Evolutionary conservation across 108 stramenopile genomes (phyloP).

Genomic region (Conticribra weissflogii): DNA sequence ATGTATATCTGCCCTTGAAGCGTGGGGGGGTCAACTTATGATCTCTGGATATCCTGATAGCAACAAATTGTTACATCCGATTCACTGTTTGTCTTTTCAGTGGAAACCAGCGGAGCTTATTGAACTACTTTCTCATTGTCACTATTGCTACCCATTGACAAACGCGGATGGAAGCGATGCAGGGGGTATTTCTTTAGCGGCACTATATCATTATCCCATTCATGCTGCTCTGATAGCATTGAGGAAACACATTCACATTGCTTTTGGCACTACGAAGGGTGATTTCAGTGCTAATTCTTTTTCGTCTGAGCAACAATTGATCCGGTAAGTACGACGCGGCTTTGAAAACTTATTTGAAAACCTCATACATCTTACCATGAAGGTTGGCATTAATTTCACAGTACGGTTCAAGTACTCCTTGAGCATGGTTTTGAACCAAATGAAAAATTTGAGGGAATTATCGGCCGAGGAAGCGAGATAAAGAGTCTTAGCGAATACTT

Average conservation of each 20-base stretch:
- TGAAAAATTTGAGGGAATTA: conserved; percentile 67
- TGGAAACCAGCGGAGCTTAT: conserved; percentile 58
- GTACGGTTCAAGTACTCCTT: conserved; percentile 57
- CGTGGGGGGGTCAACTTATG: conserved; percentile 63
- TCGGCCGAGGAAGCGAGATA: conserved; percentile 32
- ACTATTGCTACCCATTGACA: conserved; percentile 60
- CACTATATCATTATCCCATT: conserved; percentile 70
- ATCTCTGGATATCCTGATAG: conserved; percentile 30
- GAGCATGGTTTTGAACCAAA: conserved; percentile 79
- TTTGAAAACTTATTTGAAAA: no score
- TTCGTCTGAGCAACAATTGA: conserved; percentile 12
- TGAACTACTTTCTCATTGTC: conserved; percentile 49
- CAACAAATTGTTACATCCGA: conserved; percentile 49
- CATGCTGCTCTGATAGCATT: conserved; percentile 66
- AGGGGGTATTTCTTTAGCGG: conserved; percentile 57
- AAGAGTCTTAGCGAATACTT: conserved; percentile 48
- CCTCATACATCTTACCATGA: no score
- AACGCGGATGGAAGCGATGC: conserved; percentile 21
- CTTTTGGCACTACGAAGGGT: conserved; percentile 4
- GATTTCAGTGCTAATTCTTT: conserved; percentile 10
- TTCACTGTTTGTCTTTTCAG: conserved; percentile 42
- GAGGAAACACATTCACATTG: conserved; percentile 29
- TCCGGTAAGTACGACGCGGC: conserved; percentile 38
- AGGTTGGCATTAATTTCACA: neutral
- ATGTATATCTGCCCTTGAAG: conserved; percentile 68